Evolutionary conservation across 2,329 filamentous ascomycete species (phyloP).

Genomic region (Penicillium sp.): DNA sequence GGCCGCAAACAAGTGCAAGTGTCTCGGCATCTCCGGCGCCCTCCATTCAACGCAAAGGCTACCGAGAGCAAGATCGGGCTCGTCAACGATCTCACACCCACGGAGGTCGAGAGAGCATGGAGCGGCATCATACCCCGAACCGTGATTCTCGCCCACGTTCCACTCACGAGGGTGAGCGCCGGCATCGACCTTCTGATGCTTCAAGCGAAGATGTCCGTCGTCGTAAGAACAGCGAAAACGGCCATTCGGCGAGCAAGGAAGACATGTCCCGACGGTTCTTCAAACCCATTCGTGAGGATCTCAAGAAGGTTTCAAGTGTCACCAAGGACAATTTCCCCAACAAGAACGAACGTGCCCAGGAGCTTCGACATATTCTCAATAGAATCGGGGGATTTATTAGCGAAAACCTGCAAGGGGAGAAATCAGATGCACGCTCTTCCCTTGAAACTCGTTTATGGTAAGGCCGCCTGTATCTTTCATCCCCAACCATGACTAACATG

Average conservation of each 20-base stretch:
- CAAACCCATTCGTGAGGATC: slow-evolving; percentile 50
- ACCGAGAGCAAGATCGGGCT: slow-evolving; percentile 48
- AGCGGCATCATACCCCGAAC: slow-evolving; percentile 49
- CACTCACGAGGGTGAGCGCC: slow-evolving; percentile 40
- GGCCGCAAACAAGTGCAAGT: slow-evolving; percentile 41
- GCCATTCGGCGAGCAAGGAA: slow-evolving; percentile 35
- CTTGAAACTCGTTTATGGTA: slow-evolving; percentile 52
- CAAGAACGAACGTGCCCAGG: slow-evolving; percentile 48
- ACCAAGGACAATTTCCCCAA: slow-evolving; percentile 53
- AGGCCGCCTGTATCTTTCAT: background rate
- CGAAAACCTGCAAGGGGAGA: slow-evolving; percentile 43
- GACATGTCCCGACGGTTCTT: slow-evolving; percentile 52
- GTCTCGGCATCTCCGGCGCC: slow-evolving; percentile 53
- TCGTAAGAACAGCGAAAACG: slow-evolving; percentile 45
- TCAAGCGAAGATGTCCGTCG: slow-evolving; percentile 42
- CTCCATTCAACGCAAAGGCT: slow-evolving; percentile 45
- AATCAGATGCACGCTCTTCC: slow-evolving; percentile 43
- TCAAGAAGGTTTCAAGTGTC: slow-evolving; percentile 50
- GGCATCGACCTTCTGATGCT: slow-evolving; percentile 39
- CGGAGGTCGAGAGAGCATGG: slow-evolving; percentile 47
- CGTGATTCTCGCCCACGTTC: slow-evolving; percentile 45
- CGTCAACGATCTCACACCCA: slow-evolving; percentile 48
- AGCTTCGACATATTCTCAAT: slow-evolving; percentile 49
- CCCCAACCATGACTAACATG: background rate
- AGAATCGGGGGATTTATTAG: slow-evolving; percentile 54